Base-by-base conservation (phyloP, 2,329 filamentous ascomycete genomes). In the Neofusicoccum sp. region DNA sequence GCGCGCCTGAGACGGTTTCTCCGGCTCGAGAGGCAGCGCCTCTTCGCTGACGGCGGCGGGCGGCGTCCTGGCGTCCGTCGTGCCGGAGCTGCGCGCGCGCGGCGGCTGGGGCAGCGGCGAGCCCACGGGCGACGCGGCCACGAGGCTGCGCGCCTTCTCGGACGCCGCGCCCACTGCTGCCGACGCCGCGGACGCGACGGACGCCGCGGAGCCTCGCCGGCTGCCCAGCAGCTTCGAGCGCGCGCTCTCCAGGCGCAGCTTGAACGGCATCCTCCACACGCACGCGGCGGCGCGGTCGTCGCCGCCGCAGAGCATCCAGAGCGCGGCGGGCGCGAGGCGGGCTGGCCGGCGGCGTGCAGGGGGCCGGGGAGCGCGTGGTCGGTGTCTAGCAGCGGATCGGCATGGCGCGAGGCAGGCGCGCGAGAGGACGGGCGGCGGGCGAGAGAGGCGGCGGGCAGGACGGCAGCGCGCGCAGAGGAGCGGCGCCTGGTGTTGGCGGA, bases 161-260 rank as follows among this genome's bases (percentile, higher is more conserved):
- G 38, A 36, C 30, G 24, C 31, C 16, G 47, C 31, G n/a, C 31
- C 33, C 33, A 51, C 9, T 4, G 51, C 51, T 43, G 51, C 26
- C 36, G 51, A 56, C 36, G 53, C 31, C 28, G 34, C 34, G 20
- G 49, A 40, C 14, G 34, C 16, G 2, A 47, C 41, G 4, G 54
- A 58, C 20, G 54, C 54, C 28, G 41, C n/a, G 9, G 41, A 47
- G 14, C 43, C 24, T n/a, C 54, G 41, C 3, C 54, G 41, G n/a
- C 51, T 56, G 41, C 54, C 54, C 54, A 58, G 54, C 30, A 58
- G 41, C 43, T 58, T 58, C n/a, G 54, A 45, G 40, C 43, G 40
- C 30, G 54, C 54, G 31, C 33, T 58, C 41, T 58, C 54, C 16
- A 58, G 54, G 28, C 54, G 54, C 41, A 58, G 54, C 12, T 38